phyloP scores from a whole-genome alignment of 257 asterid species.

The Misopates orontium region DNA sequence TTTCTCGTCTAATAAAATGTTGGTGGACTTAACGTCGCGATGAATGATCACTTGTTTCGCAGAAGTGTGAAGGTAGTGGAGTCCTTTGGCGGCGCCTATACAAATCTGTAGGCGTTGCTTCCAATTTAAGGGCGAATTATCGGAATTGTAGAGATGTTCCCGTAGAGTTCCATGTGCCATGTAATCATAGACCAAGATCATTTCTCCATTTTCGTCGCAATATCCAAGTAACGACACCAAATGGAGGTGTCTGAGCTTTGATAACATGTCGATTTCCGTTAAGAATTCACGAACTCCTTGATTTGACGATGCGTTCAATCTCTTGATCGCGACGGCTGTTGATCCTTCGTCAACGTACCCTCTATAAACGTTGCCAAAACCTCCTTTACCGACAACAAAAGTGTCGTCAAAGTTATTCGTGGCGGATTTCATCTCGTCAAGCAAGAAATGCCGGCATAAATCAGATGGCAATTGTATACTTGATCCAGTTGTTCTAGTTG shows the following conservation, averaged over 20 bases:
- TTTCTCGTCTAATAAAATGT: constrained; percentile 60
- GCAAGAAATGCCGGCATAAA: constrained; percentile 39
- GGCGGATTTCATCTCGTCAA: constrained; percentile 50
- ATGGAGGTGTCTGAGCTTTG: constrained; percentile 59
- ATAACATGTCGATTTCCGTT: constrained; percentile 65
- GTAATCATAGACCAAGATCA: constrained; percentile 74
- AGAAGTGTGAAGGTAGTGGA: constrained; percentile 65
- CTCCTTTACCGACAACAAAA: constrained; percentile 51
- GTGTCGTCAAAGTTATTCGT: constrained; percentile 43
- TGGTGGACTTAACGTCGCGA: constrained; percentile 72
- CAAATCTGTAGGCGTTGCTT: constrained; percentile 55
- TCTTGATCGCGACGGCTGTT: constrained; percentile 49
- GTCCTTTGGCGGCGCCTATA: constrained; percentile 65
- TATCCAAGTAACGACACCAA: constrained; percentile 69
- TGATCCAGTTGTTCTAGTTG: constrained; percentile 18
- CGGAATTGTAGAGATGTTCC: constrained; percentile 46
- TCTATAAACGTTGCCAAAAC: constrained; percentile 65
- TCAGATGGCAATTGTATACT: constrained; percentile 35
- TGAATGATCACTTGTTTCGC: constrained; percentile 50
- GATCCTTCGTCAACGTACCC: constrained; percentile 38
- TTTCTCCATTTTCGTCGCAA: constrained; percentile 54
- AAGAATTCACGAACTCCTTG: constrained; percentile 61
- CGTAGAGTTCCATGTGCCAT: constrained; percentile 59
- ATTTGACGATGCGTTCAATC: constrained; percentile 46
- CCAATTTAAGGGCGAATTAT: constrained; percentile 48